Base-by-base conservation (phyloP, 805 yeast species). In the Suhomyces prunicola region DNA sequence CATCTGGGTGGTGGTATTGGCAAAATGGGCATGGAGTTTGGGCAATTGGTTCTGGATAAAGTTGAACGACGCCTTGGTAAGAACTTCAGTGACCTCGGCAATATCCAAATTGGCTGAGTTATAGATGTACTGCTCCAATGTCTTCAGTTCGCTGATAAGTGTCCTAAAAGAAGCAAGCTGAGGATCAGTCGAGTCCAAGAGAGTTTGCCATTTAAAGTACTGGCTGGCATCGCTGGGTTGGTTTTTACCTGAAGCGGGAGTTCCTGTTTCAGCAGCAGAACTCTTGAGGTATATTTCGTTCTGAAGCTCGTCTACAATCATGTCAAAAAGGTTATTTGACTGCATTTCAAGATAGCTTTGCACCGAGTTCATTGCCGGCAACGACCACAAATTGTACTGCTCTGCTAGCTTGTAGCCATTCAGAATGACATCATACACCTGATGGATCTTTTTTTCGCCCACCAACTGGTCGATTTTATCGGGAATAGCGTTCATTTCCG, bases 291-390 rank as follows among this genome's bases (percentile, higher is more conserved):
- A 89, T n/a, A 88, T 72, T 52, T 88, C 86, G 46, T 77, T 79
- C 54, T 83, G 85, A 42, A 90, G 70, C 61, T 91, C 96, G 56
- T 88, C 96, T n/a, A 88, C 73, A 17, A 92, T 73, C 56, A 82
- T 81, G 46, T 86, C 90, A 61, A 87, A 86, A 27, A 92, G 71
- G 42, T 80, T 78, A 53, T 81, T 82, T 13, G 81, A 77, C 57
- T 85, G 91, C 2, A 72, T 63, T 48, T 82, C 81, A 15, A 87
- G 70, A 56, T 81, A 81, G 44, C 71, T 77, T 52, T 78, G 81
- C 5, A 83, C 68, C 12, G 81, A 72, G 12, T 65, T 63, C 66
- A 87, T 71, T 0, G 86, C 82, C 1, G 83, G 75, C 19, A 88
- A 66, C 42, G 78, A 70, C 85, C 88, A 85, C 26, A 88, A 63